Conservation (phyloP, 768 basidiomycete species). For the Phlegmacium glaucopus region DNA sequence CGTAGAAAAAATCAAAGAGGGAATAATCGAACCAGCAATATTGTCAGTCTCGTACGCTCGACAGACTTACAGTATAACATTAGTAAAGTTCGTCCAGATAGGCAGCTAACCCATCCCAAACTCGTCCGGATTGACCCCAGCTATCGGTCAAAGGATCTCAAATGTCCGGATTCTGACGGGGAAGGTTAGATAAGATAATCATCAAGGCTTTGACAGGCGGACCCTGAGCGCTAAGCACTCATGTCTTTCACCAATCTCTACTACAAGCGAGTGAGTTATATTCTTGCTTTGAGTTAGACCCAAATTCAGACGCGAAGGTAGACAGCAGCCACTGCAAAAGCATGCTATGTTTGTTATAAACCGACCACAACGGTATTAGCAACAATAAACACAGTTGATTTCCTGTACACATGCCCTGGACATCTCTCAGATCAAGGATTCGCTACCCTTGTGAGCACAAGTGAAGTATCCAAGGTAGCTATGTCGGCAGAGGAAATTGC, state of each 20-base stretch:
- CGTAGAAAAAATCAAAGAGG: too few relatives aligned
- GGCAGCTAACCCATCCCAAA: too few relatives aligned
- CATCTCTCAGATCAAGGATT: slow-evolving; percentile 84
- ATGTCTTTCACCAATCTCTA: slow-evolving; percentile 85
- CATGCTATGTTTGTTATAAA: slow-evolving; percentile 77
- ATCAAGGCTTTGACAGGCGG: background rate
- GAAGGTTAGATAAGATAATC: slow-evolving; percentile 1
- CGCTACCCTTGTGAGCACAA: slow-evolving; percentile 46
- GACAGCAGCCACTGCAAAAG: slow-evolving; percentile 74
- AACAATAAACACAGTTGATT: slow-evolving; percentile 79
- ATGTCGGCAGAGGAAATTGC: slow-evolving; percentile 71
- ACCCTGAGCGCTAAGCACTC: background rate
- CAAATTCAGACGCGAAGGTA: slow-evolving; percentile 27
- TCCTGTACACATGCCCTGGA: slow-evolving; percentile 78
- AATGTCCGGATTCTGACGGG: too few relatives aligned
- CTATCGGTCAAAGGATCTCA: too few relatives aligned
- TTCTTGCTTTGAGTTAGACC: slow-evolving; percentile 1
- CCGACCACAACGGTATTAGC: slow-evolving; percentile 84
- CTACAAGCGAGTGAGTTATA: slow-evolving; percentile 75
- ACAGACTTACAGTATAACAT: too few relatives aligned
- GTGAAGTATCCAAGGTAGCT: slow-evolving; percentile 32
- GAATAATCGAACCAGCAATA: too few relatives aligned
- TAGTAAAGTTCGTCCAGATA: too few relatives aligned
- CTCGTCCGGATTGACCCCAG: too few relatives aligned
- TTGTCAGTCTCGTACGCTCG: too few relatives aligned